Percentiles rank a stretch among this genome's conserved stretches.
Conservation (phyloP, 371 early-diverging fungal genomes). For the Umbelopsis sp. region DNA sequence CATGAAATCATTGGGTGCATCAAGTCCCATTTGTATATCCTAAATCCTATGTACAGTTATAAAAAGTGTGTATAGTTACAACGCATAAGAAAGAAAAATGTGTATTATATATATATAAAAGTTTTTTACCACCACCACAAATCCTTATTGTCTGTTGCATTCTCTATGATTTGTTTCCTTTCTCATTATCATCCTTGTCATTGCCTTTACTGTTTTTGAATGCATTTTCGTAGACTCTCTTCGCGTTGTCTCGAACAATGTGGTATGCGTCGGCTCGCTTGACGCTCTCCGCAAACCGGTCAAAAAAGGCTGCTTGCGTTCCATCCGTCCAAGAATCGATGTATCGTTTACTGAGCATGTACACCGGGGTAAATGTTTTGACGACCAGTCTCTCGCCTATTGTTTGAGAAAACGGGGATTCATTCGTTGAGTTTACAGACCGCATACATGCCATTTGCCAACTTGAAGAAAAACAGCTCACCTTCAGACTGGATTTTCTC, state of each 20-base stretch:
- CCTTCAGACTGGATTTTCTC: constrained; percentile 4
- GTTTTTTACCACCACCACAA: background rate
- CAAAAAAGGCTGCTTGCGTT: constrained; percentile 39
- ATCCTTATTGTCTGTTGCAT: background rate
- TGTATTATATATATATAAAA: constrained; percentile 3
- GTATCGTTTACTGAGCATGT: constrained; percentile 28
- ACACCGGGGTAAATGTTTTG: constrained; percentile 29
- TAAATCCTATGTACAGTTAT: too few relatives aligned
- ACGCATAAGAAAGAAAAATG: background rate
- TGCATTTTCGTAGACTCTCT: constrained; percentile 31
- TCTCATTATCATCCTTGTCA: constrained; percentile 25
- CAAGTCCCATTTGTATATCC: too few relatives aligned
- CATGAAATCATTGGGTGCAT: too few relatives aligned
- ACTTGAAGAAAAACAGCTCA: background rate
- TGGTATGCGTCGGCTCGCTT: constrained; percentile 44
- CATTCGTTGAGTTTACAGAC: background rate
- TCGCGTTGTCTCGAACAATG: constrained; percentile 35
- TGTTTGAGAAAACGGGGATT: background rate
- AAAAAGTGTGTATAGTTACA: too few relatives aligned
- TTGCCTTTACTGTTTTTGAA: constrained; percentile 31
- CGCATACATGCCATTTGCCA: background rate
- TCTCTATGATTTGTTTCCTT: constrained; percentile 5
- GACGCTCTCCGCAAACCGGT: constrained; percentile 30
- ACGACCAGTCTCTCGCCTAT: constrained; percentile 23
- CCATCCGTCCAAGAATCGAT: constrained; percentile 42